phyloP scores from a whole-genome alignment of 805 yeast species.

The Candida cerambycidarum region DNA sequence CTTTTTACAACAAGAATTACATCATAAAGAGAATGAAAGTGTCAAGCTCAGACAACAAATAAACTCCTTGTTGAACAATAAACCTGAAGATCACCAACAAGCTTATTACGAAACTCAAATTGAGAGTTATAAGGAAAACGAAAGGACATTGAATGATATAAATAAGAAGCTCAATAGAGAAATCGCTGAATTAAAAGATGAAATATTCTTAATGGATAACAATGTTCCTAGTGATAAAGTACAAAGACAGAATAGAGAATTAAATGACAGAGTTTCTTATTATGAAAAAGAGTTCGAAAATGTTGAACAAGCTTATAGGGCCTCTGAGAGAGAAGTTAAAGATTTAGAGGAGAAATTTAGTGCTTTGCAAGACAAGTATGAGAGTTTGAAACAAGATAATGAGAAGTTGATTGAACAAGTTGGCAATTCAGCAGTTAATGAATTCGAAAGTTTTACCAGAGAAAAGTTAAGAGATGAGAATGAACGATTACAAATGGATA shows the following conservation, averaged over 20 bases:
- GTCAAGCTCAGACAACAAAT: slow-evolving; percentile 22
- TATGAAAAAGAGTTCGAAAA: slow-evolving; percentile 30
- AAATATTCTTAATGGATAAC: slow-evolving; percentile 18
- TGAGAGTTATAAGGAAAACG: slow-evolving; percentile 21
- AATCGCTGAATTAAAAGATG: slow-evolving; percentile 27
- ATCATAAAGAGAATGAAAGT: slow-evolving; percentile 25
- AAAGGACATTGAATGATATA: slow-evolving; percentile 17
- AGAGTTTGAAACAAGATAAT: slow-evolving; percentile 27
- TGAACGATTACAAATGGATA: slow-evolving; percentile 7
- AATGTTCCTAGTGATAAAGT: slow-evolving; percentile 14
- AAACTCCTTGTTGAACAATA: slow-evolving; percentile 20
- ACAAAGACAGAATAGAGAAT: slow-evolving; percentile 21
- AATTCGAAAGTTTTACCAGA: slow-evolving; percentile 22
- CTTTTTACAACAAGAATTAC: slow-evolving; percentile 17
- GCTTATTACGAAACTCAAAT: slow-evolving; percentile 25
- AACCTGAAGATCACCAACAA: slow-evolving; percentile 16
- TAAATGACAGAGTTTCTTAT: slow-evolving; percentile 25
- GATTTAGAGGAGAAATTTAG: slow-evolving; percentile 18
- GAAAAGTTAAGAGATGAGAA: slow-evolving; percentile 25
- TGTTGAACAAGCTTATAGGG: slow-evolving; percentile 23
- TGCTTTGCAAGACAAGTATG: slow-evolving; percentile 19
- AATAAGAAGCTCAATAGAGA: slow-evolving; percentile 26
- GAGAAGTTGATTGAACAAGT: slow-evolving; percentile 24
- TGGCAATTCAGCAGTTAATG: slow-evolving; percentile 21
- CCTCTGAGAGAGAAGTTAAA: slow-evolving; percentile 24